Evolutionary conservation across 1,284 basidiomycete species (phyloP), one percentile per base, ranked within the genome.

Genomic region (Tausonia pullulans): DNA sequence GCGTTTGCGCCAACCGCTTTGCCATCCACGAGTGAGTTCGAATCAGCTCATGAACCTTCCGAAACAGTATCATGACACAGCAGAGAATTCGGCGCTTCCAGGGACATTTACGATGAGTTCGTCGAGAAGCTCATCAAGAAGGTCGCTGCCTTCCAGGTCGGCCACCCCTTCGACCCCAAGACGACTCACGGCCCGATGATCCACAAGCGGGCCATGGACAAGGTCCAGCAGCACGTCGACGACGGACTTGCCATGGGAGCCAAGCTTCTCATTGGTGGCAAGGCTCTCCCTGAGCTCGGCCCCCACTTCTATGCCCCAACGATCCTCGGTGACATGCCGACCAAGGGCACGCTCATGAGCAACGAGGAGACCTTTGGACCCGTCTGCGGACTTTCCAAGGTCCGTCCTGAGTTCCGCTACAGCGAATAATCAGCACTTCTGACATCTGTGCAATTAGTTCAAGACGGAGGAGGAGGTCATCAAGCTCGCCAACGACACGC

Each of bases 111-210:
- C 68, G 73, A 76, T 65, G 71, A 76, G 68, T 77, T 75, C 64
- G 71, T 74, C 46, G 55, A 69, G 40, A 66, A 70, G 61, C 70
- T 77, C n/a, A 74, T 72, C 14, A 73, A 27, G 27, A 27, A 27
- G 51, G 94, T 98, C 39, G 79, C 87, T n/a, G 77, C 82, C 43
- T 97, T 98, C 82, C 94, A 91, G 74, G 80, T 95, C 66, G 94
- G 96, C 41, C 84, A 50, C 44, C 39, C 41, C 45, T 46, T 64
- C 67, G 66, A 57, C 40, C 40, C 62, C 50, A 72, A 65, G 58
- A 72, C 75, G 43, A 97, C 92, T 0, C 93, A 97, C 71, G 96
- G 96, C 0, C 96, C 96, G 10, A 81, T 99, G 60, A 96, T 98
- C 69, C 92, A 96, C 76, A 78, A 81, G 40, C 85, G 84, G 41